Conservation (phyloP, 441 rosid species). For the Jatropha multifida region DNA sequence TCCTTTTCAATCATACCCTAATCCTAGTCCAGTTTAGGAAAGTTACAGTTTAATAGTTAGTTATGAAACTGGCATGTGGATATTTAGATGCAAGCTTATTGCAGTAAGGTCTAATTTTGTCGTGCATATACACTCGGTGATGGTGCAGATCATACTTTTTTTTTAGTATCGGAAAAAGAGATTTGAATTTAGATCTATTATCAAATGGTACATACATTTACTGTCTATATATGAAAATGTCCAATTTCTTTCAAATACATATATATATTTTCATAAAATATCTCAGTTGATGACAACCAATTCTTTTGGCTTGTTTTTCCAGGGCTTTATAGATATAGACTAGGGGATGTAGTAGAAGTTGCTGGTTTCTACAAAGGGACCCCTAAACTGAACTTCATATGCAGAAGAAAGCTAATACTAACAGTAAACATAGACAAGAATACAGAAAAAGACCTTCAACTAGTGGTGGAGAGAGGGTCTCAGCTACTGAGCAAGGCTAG, state of each 20-base stretch:
- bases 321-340: constrained; percentile 74
- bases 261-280: no score
- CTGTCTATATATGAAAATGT: no score
- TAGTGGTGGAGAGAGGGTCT: constrained; percentile 61
- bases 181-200: no score
- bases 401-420: constrained; percentile 75
- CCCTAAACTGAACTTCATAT: constrained; percentile 81
- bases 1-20: background rate
- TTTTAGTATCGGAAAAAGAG: no score
- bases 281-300: background rate
- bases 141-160: no score
- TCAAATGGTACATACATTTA: no score
- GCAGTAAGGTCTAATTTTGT: background rate
- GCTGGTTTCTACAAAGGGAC: constrained; percentile 67
- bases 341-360: constrained; percentile 90
- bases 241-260: no score
- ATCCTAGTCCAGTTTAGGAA: background rate
- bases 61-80: background rate
- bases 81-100: background rate
- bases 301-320: background rate
- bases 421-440: constrained; percentile 88
- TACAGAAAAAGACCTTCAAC: constrained; percentile 84
- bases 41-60: background rate
- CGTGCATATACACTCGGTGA: no score
- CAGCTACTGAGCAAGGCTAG: constrained; percentile 42